Percentiles rank a stretch among this genome's conserved stretches.
These are phyloP conservation scores for Cercospora zeina DNA, from an alignment of 2,329 filamentous ascomycete genomes.

Conservation along the genomic window DNA sequence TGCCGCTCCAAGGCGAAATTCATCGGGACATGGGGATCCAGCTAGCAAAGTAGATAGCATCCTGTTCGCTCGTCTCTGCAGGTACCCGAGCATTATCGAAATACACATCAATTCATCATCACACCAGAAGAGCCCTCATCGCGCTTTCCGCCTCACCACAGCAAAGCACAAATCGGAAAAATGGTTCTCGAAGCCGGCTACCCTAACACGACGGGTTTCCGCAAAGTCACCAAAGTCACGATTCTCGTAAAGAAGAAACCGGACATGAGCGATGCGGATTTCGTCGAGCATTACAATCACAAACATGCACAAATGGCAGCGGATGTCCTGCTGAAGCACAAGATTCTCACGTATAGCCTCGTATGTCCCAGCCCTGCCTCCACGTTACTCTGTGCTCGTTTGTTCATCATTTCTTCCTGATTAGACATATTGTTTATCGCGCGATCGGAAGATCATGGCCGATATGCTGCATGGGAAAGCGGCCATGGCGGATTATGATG, in stretches of 20 bases:
- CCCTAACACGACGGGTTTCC: slow-evolving; percentile 47
- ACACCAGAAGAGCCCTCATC: neutral
- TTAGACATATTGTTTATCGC: slow-evolving; percentile 49
- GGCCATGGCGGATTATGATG: slow-evolving; percentile 48
- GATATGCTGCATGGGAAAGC: slow-evolving; percentile 50
- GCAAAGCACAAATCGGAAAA: neutral
- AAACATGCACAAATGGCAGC: slow-evolving; percentile 49
- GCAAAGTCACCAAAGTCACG: slow-evolving; percentile 51
- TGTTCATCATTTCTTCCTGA: neutral
- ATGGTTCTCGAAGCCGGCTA: slow-evolving; percentile 50
- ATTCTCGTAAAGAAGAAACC: slow-evolving; percentile 51
- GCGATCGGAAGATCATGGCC: slow-evolving; percentile 48
- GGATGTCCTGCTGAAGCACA: slow-evolving; percentile 47
- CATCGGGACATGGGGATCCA: slow-evolving; percentile 10
- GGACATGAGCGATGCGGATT: slow-evolving; percentile 48
- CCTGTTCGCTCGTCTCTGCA: neutral
- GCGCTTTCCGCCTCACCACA: neutral
- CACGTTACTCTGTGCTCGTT: neutral
- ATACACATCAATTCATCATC: neutral
- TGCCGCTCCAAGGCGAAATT: neutral
- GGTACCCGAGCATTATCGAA: slow-evolving; percentile 7
- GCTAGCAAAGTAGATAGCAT: neutral
- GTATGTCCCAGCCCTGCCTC: slow-evolving; percentile 36
- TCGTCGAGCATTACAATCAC: slow-evolving; percentile 51
- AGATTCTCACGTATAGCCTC: slow-evolving; percentile 49